phyloP scores from a whole-genome alignment of 306 rosid species.

The Alnus rubra region DNA sequence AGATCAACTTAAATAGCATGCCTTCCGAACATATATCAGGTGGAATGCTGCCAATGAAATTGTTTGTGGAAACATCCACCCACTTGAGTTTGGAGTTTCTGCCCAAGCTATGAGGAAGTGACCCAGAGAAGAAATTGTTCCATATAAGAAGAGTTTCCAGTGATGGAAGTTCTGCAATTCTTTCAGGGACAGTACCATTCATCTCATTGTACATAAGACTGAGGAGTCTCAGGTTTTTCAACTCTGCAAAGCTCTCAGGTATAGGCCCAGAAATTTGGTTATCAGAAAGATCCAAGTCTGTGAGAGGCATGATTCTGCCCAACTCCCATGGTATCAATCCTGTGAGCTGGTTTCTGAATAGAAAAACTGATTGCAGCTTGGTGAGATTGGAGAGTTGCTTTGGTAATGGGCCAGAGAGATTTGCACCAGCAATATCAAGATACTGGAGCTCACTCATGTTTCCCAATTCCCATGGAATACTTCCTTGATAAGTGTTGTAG shows the following conservation, averaged over 20 bases:
- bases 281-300: conserved; percentile 81
- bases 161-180: conserved; percentile 74
- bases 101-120: conserved; percentile 72
- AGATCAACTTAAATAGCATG: conserved; percentile 59
- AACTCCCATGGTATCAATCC: conserved; percentile 73
- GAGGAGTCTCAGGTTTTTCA: conserved; percentile 65
- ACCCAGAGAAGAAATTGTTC: conserved; percentile 74
- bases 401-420: conserved; percentile 72
- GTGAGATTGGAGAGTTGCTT: conserved; percentile 72
- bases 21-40: conserved; percentile 60
- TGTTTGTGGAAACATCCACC: conserved; percentile 85
- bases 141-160: conserved; percentile 84
- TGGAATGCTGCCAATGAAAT: conserved; percentile 69
- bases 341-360: conserved; percentile 72
- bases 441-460: conserved; percentile 76
- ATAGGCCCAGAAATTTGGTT: conserved; percentile 76
- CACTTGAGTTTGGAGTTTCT: conserved; percentile 72
- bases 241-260: conserved; percentile 69
- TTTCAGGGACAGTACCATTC: conserved; percentile 70
- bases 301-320: conserved; percentile 47
- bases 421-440: conserved; percentile 90
- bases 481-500: conserved; percentile 64
- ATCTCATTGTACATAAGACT: conserved; percentile 86
- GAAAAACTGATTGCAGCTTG: conserved; percentile 67
- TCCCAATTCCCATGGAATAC: conserved; percentile 70